Percentiles rank a stretch among this genome's conserved stretches.
phyloP scores from a whole-genome alignment of 495 filamentous ascomycete species.

The Astrothelium subdiscretum region DNA sequence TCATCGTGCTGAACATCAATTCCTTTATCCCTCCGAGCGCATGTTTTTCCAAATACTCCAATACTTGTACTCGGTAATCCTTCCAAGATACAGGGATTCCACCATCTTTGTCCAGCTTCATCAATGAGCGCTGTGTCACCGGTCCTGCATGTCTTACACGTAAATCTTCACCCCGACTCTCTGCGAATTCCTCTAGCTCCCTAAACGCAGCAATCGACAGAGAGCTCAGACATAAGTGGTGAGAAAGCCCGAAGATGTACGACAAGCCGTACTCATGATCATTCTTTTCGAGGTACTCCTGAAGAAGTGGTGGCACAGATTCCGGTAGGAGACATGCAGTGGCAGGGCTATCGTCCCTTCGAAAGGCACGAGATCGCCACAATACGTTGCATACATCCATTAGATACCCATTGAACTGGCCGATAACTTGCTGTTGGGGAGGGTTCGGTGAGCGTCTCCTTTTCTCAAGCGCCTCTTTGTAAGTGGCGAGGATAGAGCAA shows the following conservation, averaged over 20 bases:
- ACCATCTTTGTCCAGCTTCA: conserved; percentile 50
- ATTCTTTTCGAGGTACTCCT: conserved; percentile 33
- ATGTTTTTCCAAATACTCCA: conserved; percentile 54
- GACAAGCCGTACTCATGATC: conserved; percentile 35
- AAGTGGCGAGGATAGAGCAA: conserved; percentile 50
- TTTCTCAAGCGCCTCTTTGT: conserved; percentile 69
- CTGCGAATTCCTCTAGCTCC: conserved; percentile 47
- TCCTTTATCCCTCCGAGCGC: conserved; percentile 56
- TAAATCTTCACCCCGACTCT: conserved; percentile 28
- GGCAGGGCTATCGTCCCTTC: conserved; percentile 54
- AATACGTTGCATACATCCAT: conserved; percentile 85
- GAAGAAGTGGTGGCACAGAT: conserved; percentile 37
- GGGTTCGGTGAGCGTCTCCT: conserved; percentile 24
- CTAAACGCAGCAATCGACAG: conserved; percentile 58
- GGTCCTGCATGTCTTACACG: conserved; percentile 58
- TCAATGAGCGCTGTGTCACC: conserved; percentile 56
- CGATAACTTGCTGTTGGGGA: conserved; percentile 42
- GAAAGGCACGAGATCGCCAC: conserved; percentile 70
- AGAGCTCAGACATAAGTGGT: conserved; percentile 53
- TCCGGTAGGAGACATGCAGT: conserved; percentile 55
- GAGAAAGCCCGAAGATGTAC: conserved; percentile 56
- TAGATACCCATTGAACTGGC: conserved; percentile 71
- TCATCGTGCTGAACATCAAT: conserved; percentile 79
- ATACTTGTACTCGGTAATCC: conserved; percentile 63
- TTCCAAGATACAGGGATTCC: conserved; percentile 59